phyloP scores from a whole-genome alignment of 73 alveolate genomes.

The Paramecium biaurelia region DNA sequence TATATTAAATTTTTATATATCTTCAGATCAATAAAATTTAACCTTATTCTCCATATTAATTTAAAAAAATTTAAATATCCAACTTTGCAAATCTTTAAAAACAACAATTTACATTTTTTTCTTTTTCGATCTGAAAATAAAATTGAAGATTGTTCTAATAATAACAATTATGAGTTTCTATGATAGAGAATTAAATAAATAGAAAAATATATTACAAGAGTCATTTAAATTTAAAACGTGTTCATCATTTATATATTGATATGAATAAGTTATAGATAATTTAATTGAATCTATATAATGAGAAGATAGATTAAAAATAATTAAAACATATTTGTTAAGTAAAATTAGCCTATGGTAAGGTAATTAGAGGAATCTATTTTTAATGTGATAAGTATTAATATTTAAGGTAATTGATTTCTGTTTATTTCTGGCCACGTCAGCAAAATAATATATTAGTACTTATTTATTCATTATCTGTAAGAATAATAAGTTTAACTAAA shows the following conservation, averaged over 20 bases:
- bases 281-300: neutral
- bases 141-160: neutral
- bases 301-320: neutral
- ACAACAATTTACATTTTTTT: too few relatives aligned
- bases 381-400: neutral
- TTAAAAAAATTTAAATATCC: too few relatives aligned
- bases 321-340: neutral
- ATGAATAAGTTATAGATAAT: neutral
- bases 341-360: neutral
- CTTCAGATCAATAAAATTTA: neutral
- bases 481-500: neutral
- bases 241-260: neutral
- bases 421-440: conserved; percentile 42
- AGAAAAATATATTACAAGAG: neutral
- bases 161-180: neutral
- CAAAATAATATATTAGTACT: neutral
- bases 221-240: neutral
- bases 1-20: neutral
- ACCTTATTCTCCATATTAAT: neutral
- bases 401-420: neutral
- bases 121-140: neutral
- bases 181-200: neutral
- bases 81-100: too few relatives aligned
- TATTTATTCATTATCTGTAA: neutral
- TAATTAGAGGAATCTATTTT: neutral